Conservation (phyloP, 1,284 basidiomycete genomes). For the Termitomyces sp. region DNA sequence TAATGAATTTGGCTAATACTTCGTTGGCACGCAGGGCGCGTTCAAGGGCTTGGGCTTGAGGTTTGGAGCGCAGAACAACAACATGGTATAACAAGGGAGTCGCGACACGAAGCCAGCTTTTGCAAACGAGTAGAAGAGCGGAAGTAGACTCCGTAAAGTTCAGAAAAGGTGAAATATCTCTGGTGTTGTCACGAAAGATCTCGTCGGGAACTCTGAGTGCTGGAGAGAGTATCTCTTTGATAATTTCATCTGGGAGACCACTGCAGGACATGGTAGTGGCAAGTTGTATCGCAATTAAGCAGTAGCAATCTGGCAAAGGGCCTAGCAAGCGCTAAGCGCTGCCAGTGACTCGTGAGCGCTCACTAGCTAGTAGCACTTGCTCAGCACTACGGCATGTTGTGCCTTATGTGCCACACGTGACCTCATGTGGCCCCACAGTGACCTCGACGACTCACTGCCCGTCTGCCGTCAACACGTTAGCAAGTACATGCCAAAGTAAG, state of each 20-base stretch:
- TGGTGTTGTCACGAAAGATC: not conserved
- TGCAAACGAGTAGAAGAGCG: constrained; percentile 22
- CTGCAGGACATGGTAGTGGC: not conserved
- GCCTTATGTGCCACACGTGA: too few species aligned
- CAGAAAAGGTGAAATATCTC: constrained; percentile 2
- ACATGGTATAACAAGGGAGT: constrained; percentile 26
- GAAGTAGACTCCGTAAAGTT: constrained; percentile 9
- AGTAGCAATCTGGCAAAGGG: too few species aligned
- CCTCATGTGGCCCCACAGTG: too few species aligned
- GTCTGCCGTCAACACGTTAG: too few species aligned
- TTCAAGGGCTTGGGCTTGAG: constrained; percentile 24
- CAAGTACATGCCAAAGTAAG: too few species aligned
- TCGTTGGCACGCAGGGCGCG: constrained; percentile 15
- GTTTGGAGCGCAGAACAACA: constrained; percentile 24
- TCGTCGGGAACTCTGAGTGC: constrained; percentile 9
- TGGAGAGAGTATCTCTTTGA: constrained; percentile 14
- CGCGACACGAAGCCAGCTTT: constrained; percentile 21
- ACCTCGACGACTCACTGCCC: too few species aligned
- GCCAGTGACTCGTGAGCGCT: too few species aligned
- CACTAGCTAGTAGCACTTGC: too few species aligned
- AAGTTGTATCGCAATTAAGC: too few species aligned
- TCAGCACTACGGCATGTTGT: too few species aligned
- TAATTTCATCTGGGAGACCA: constrained; percentile 12
- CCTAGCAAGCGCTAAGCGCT: too few species aligned
- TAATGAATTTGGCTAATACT: constrained; percentile 20